Evolutionary conservation across 345 rosid species (phyloP).

Genomic region (Schrenkiella parvula): DNA sequence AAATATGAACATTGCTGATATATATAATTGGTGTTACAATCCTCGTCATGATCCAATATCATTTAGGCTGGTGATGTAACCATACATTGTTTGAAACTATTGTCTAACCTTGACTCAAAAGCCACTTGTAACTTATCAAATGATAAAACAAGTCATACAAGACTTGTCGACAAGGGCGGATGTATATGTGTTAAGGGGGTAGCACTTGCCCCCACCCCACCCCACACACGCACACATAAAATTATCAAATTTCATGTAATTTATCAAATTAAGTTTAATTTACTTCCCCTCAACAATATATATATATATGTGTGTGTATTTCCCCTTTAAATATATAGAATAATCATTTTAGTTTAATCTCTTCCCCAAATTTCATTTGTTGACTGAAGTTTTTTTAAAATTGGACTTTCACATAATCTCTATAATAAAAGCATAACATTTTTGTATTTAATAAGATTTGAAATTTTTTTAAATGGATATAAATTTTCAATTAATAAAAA

Average conservation of each 20-base stretch:
- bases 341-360: background rate
- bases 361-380: too few species aligned
- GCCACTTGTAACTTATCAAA: background rate
- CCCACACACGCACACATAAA: too few species aligned
- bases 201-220: background rate
- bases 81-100: background rate
- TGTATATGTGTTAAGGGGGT: background rate
- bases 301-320: background rate
- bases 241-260: background rate
- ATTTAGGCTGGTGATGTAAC: background rate
- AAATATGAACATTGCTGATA: background rate
- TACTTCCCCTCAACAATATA: too few species aligned
- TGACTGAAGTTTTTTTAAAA: too few species aligned
- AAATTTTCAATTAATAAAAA: too few species aligned
- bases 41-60: constrained; percentile 2
- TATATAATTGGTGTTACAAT: background rate
- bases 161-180: background rate
- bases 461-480: too few species aligned
- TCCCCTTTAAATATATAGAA: background rate
- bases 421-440: too few species aligned
- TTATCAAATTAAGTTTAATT: background rate
- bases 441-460: too few species aligned
- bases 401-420: too few species aligned
- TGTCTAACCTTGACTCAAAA: background rate
- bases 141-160: background rate